These are phyloP conservation scores for Claviceps sorghi DNA, from an alignment of 2,329 filamentous ascomycete species.

Conservation along the genomic window DNA sequence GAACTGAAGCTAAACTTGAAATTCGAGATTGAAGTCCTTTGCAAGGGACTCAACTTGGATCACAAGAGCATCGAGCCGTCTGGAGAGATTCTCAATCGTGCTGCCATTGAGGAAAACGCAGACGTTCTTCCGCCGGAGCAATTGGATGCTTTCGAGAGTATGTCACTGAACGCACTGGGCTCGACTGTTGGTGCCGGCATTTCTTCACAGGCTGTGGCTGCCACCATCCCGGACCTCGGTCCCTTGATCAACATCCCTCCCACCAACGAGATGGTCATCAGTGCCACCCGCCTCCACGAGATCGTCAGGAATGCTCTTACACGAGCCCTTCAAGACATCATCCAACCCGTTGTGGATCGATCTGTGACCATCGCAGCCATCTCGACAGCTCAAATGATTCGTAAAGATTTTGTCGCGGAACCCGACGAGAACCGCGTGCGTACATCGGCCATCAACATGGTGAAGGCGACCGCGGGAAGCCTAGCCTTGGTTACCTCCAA, in stretches of 20 bases:
- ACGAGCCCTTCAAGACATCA: constrained; percentile 87
- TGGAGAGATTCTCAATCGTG: constrained; percentile 67
- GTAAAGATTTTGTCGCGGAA: constrained; percentile 93
- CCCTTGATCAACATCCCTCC: constrained; percentile 68
- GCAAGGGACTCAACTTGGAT: constrained; percentile 81
- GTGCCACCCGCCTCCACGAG: constrained; percentile 49
- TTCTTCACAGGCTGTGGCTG: constrained; percentile 62
- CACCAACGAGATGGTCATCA: constrained; percentile 64
- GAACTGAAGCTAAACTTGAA: constrained; percentile 94
- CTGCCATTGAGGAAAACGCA: constrained; percentile 45
- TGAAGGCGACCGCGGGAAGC: constrained; percentile 85
- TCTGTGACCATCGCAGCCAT: constrained; percentile 97
- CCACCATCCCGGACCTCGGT: constrained; percentile 71
- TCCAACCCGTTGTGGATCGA: constrained; percentile 89
- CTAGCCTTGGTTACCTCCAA: constrained; percentile 96
- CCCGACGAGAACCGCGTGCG: constrained; percentile 76
- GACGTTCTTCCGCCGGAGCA: constrained; percentile 50
- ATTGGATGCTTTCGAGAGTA: constrained; percentile 68
- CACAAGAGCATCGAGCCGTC: constrained; percentile 84
- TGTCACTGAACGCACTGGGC: constrained; percentile 61
- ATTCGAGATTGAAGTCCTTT: constrained; percentile 96
- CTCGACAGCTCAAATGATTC: constrained; percentile 85
- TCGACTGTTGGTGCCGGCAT: constrained; percentile 57
- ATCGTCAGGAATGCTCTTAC: constrained; percentile 80
- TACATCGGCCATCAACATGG: constrained; percentile 80